Evolutionary conservation across 2,329 filamentous ascomycete species (phyloP), one percentile per base, ranked within the genome.

Genomic region (Dactylellina haptotyla): DNA sequence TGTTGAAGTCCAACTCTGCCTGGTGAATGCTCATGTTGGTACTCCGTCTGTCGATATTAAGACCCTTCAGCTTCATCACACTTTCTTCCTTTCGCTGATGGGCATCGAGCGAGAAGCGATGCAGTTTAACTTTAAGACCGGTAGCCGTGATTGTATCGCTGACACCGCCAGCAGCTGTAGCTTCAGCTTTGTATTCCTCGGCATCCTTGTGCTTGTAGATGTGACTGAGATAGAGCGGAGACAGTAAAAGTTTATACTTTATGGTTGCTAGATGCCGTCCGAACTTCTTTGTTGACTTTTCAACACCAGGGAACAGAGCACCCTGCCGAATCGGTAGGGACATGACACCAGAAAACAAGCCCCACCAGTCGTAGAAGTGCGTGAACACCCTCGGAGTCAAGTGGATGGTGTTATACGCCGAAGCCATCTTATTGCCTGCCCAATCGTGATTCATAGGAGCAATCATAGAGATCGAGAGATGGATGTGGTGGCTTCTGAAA

Each of bases 211-310:
- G 95, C 81, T 97, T 98, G 83, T 99, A 99, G 30, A 99, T 93
- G 78, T 99, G 95, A 77, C 93, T 96, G 75, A 99, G 87, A 80
- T 96, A 99, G 1, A 99, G 83, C 0, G 95, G 95, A 1, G 95
- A 96, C 14, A 99, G 84, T 2, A 98, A 85, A 20, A 99, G 83
- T 75, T 94, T 97, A 83, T 98, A 98, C 83, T 99, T 99, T 84
- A 99, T 93, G 6, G 96, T 99, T n/a, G 93, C 94, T 75, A 99
- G 84, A 81, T 99, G 96, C 54, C 95, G 88, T 12, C 94, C 94
- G 80, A 99, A 99, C 80, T 99, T 99, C 83, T 99, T 99, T 84
- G 92, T 97, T 48, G 92, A 95, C 84, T 97, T 97, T 77, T 97
- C 95, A 23, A 93, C 87, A 0, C 92, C 93, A 4, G 93, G 94